These are phyloP conservation scores for Coemansia sp. DNA, from an alignment of 192 early-diverging fungal species.

Conservation along the genomic window DNA sequence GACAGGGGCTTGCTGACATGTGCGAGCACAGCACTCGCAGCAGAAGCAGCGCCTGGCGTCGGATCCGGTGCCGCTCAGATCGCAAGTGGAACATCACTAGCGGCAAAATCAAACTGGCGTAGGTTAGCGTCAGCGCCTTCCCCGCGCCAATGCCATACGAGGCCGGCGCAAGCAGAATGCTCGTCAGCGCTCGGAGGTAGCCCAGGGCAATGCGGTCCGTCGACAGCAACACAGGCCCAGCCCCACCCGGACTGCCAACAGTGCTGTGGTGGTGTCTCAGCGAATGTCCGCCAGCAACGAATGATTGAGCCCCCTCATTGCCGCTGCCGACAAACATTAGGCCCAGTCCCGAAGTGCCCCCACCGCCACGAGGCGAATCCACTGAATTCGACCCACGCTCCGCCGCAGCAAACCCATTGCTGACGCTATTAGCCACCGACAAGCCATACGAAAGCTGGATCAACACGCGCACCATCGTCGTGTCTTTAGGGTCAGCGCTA, in stretches of 20 bases:
- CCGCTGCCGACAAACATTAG: slow-evolving; percentile 25
- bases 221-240: slow-evolving; percentile 5
- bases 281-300: not conserved
- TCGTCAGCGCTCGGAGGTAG: slow-evolving; percentile 29
- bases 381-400: not conserved
- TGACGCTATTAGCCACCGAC: slow-evolving; percentile 25
- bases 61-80: slow-evolving; percentile 22
- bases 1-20: slow-evolving; percentile 11
- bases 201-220: slow-evolving; percentile 35
- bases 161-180: slow-evolving; percentile 8
- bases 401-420: slow-evolving; percentile 12
- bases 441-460: slow-evolving; percentile 46
- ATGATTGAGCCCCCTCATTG: not conserved
- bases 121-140: slow-evolving; percentile 12
- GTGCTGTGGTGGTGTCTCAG: not conserved
- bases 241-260: not conserved
- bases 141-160: not conserved
- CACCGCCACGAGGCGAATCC: not conserved
- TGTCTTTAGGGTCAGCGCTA: slow-evolving; percentile 17
- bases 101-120: slow-evolving; percentile 25
- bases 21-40: slow-evolving; percentile 35
- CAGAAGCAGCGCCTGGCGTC: slow-evolving; percentile 42
- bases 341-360: slow-evolving; percentile 26
- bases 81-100: slow-evolving; percentile 40
- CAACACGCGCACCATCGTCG: slow-evolving; percentile 38